Evolutionary conservation across 495 filamentous ascomycete species (phyloP), one percentile per base, ranked within the genome.

Genomic region (Trypethelium eluteriae): DNA sequence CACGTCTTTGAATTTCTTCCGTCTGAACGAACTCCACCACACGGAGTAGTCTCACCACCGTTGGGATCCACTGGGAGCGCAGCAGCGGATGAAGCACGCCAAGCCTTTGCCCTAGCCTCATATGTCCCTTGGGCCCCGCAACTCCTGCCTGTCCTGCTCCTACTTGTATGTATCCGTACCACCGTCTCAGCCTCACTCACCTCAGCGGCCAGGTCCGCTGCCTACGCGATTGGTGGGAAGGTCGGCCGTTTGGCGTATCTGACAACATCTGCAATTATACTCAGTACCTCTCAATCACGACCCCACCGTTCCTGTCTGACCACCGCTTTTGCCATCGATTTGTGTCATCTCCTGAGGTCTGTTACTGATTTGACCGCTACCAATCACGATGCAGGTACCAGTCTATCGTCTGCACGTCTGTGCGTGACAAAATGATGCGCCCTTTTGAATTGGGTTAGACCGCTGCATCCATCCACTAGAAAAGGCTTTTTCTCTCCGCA

Each of bases 151-250:
- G 25, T 25, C 25, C 25, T 25, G 25, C 25, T 25, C 25, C 25
- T 25, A 1, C 25, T 25, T 25, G 25, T 25, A 5, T 18, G 49
- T 53, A 14, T 18, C 49, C 25, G 53, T 53, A 39, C 47, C 11
- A 16, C 18, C 38, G 44, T 56, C 46, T 74, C 72, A 39, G 18
- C 16, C 11, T 49, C 32, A 34, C 69, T 64, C 39, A 71, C 72
- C 63, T 71, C 69, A 35, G 34, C 14, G 38, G 38, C n/a, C 32
- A 50, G 16, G 25, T 14, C 57, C 34, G 64, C 49, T 53, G 25
- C 49, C 7, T 18, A 11, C 16, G 25, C 49, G 10, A 53, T 53
- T 53, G 49, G 49, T 18, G 9, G 7, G 49, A 11, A 1, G 7
- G 41, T 46, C 41, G 7, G 41, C 41, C 41, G 9, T 46, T 46